phyloP scores from a whole-genome alignment of 768 basidiomycete species.

The Dioszegia aurantiaca region DNA sequence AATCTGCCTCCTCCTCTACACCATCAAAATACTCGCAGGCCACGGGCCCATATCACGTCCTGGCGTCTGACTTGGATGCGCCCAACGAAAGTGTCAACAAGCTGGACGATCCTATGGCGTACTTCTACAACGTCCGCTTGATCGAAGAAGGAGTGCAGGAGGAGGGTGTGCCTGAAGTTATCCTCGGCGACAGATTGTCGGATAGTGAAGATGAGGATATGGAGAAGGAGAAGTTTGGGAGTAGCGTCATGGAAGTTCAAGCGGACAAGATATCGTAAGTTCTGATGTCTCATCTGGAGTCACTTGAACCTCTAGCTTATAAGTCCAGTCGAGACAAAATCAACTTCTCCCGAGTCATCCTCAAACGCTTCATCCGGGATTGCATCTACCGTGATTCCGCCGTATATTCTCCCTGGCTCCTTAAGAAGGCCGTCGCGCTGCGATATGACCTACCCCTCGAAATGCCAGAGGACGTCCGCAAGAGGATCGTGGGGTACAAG shows the following conservation, averaged over 20 bases:
- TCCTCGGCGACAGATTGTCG: slow-evolving; percentile 27
- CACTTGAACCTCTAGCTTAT: no score
- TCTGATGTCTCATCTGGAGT: no score
- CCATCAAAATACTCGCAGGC: slow-evolving; percentile 1
- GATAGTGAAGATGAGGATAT: slow-evolving; percentile 13
- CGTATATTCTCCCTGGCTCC: slow-evolving; percentile 92
- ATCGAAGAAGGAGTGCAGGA: slow-evolving; percentile 53
- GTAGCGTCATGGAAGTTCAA: slow-evolving; percentile 78
- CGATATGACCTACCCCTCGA: slow-evolving; percentile 78
- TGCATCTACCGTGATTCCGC: slow-evolving; percentile 89
- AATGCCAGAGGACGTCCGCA: slow-evolving; percentile 80
- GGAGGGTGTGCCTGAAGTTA: slow-evolving; percentile 22
- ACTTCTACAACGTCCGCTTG: slow-evolving; percentile 84
- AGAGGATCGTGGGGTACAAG: slow-evolving; percentile 73
- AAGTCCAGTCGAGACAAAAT: slow-evolving; percentile 79
- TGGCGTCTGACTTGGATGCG: slow-evolving; percentile 76
- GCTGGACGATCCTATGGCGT: slow-evolving; percentile 74
- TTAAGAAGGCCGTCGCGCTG: slow-evolving; percentile 77
- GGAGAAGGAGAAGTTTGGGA: slow-evolving; percentile 50
- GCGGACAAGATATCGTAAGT: slow-evolving; percentile 61
- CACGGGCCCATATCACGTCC: slow-evolving; percentile 57
- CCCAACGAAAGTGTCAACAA: slow-evolving; percentile 66
- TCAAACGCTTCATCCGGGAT: slow-evolving; percentile 92
- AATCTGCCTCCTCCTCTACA: slow-evolving; percentile 8
- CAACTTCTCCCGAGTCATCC: slow-evolving; percentile 93